These are phyloP conservation scores for Geotrichum armillariae DNA, from an alignment of 1,139 yeast species.

Conservation along the genomic window DNA sequence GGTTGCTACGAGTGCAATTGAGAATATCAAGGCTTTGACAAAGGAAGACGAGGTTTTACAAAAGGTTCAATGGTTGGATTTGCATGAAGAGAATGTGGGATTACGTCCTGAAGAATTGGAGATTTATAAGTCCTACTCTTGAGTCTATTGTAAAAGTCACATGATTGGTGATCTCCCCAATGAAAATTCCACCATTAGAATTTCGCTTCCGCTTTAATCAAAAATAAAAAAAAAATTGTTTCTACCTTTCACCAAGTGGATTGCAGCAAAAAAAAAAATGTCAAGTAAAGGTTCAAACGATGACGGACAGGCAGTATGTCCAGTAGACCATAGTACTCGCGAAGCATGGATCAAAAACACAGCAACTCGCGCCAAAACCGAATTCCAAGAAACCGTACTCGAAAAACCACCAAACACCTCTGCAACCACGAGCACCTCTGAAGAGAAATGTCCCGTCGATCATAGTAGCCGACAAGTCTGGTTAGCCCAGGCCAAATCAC, in stretches of 20 bases:
- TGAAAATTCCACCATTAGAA: slow-evolving; percentile 2
- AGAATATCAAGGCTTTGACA: slow-evolving; percentile 43
- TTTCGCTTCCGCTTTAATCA: not conserved
- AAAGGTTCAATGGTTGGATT: slow-evolving; percentile 38
- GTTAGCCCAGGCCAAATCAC: slow-evolving; percentile 42
- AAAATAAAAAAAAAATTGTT: not conserved
- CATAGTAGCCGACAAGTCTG: slow-evolving; percentile 51
- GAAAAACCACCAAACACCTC: not conserved
- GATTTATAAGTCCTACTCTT: slow-evolving; percentile 8
- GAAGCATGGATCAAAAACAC: slow-evolving; percentile 23
- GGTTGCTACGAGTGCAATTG: slow-evolving; percentile 51
- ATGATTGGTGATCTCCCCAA: not conserved
- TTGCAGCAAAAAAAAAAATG: not conserved
- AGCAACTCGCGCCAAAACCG: not conserved
- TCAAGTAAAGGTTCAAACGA: not conserved
- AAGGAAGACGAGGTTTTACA: slow-evolving; percentile 28
- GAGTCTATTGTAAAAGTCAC: too few relatives aligned
- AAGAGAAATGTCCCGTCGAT: slow-evolving; percentile 38
- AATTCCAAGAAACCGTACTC: slow-evolving; percentile 9
- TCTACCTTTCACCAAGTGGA: not conserved
- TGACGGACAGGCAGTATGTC: slow-evolving; percentile 18
- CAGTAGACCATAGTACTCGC: slow-evolving; percentile 24
- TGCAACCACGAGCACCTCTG: slow-evolving; percentile 3
- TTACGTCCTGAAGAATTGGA: slow-evolving; percentile 28
- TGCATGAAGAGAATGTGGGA: slow-evolving; percentile 39